Evolutionary conservation across 495 filamentous ascomycete species (phyloP).

Genomic region (Lentithecium fluviatile): DNA sequence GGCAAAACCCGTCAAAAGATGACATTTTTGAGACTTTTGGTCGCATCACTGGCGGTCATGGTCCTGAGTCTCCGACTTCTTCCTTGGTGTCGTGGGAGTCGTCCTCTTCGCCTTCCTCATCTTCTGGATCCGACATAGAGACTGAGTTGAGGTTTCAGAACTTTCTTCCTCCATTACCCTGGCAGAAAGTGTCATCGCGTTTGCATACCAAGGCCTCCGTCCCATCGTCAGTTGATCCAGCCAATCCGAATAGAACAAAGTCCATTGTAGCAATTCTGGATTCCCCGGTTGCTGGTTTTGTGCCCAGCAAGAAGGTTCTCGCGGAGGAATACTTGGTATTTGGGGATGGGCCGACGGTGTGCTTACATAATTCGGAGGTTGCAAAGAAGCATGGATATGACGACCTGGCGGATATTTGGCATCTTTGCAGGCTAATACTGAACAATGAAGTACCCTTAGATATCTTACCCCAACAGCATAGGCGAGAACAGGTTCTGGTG

Average conservation of each 20-base stretch:
- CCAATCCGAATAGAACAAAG: slow-evolving; percentile 44
- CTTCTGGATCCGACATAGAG: slow-evolving; percentile 59
- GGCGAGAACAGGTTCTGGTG: slow-evolving; percentile 58
- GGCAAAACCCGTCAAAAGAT: slow-evolving; percentile 56
- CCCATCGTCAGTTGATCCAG: slow-evolving; percentile 46
- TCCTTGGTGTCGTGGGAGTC: slow-evolving; percentile 64
- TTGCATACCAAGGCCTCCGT: slow-evolving; percentile 52
- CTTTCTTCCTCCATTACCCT: slow-evolving; percentile 55
- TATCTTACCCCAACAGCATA: slow-evolving; percentile 52
- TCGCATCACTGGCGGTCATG: slow-evolving; percentile 60
- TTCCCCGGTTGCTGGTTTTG: slow-evolving; percentile 51
- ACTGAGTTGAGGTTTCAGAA: slow-evolving; percentile 50
- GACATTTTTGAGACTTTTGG: slow-evolving; percentile 86
- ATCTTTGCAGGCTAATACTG: slow-evolving; percentile 72
- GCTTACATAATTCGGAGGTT: slow-evolving; percentile 75
- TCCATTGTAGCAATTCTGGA: slow-evolving; percentile 66
- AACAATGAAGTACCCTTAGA: slow-evolving; percentile 71
- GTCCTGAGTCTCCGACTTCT: slow-evolving; percentile 35
- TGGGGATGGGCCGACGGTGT: slow-evolving; percentile 74
- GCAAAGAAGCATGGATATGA: slow-evolving; percentile 69
- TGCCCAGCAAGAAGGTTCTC: slow-evolving; percentile 74
- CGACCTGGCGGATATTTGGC: slow-evolving; percentile 83
- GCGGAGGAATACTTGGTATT: slow-evolving; percentile 81
- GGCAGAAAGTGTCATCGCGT: slow-evolving; percentile 51
- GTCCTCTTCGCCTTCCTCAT: slow-evolving; percentile 62